Conservation (phyloP, 139 green algal genomes). For the Nannochloris sp. region DNA sequence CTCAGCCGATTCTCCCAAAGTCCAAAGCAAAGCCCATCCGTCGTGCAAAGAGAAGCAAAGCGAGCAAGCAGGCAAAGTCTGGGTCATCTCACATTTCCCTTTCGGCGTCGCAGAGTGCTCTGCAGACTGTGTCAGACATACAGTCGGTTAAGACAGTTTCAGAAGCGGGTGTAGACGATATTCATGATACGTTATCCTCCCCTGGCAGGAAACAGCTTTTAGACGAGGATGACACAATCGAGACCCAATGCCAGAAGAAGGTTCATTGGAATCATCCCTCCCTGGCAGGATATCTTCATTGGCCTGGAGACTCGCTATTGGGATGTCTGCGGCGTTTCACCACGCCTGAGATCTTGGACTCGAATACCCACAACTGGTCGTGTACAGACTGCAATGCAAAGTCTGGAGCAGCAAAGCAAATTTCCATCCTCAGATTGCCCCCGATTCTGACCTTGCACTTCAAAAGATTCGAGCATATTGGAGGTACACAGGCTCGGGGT, state of each 20-base stretch:
- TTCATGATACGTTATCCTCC: neutral
- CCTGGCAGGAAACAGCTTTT: neutral
- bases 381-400: constrained; percentile 40
- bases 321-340: constrained; percentile 71
- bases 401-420: constrained; percentile 69
- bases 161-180: neutral
- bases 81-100: neutral
- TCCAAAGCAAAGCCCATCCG: constrained; percentile 3
- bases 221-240: neutral
- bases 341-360: constrained; percentile 50
- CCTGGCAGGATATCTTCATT: constrained; percentile 18
- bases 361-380: constrained; percentile 22
- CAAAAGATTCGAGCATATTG: constrained; percentile 82
- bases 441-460: constrained; percentile 79
- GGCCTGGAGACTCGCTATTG: constrained; percentile 36
- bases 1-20: constrained; percentile 10
- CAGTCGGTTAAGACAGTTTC: neutral
- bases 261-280: constrained; percentile 7
- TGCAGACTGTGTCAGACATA: too few relatives aligned
- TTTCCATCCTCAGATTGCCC: constrained; percentile 70
- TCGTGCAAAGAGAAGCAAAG: neutral
- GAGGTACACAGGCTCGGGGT: constrained; percentile 4
- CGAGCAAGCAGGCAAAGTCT: neutral
- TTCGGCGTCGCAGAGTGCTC: neutral
- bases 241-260: neutral